These are phyloP conservation scores for Xerophyta viscosa DNA, from an alignment of 106 monocot species.

Conservation along the genomic window DNA sequence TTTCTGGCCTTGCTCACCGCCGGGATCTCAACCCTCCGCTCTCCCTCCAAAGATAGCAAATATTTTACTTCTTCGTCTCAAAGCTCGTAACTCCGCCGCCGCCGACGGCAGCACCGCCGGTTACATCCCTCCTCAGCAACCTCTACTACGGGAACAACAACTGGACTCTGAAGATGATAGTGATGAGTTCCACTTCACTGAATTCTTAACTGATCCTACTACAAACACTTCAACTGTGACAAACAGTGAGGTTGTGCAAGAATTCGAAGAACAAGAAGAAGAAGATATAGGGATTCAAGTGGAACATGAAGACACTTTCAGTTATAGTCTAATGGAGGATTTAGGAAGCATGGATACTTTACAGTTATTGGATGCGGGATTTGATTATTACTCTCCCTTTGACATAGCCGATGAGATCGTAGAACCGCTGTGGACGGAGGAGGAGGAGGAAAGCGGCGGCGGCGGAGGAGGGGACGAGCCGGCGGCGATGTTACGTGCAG, in stretches of 20 bases:
- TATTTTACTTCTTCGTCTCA: slow-evolving; percentile 30
- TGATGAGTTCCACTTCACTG: no score
- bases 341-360: slow-evolving; percentile 28
- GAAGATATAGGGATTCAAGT: no score
- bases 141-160: slow-evolving; percentile 2
- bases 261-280: slow-evolving; percentile 6
- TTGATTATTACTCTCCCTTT: slow-evolving; percentile 25
- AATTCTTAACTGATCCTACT: no score
- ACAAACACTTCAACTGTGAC: no score
- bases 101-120: background rate
- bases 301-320: background rate
- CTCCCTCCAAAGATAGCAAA: slow-evolving; percentile 34
- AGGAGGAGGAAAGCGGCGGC: slow-evolving; percentile 3
- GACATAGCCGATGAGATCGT: no score
- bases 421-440: slow-evolving; percentile 13
- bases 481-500: slow-evolving; percentile 9
- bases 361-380: slow-evolving; percentile 1
- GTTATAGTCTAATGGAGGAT: slow-evolving; percentile 4
- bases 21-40: slow-evolving; percentile 13
- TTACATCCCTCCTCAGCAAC: slow-evolving; percentile 1
- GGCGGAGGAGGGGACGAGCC: no score
- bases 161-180: no score
- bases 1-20: slow-evolving; percentile 21
- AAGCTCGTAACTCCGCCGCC: slow-evolving; percentile 14
- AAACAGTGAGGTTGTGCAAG: background rate